Percentiles rank a stretch among this genome's conserved stretches.
Evolutionary conservation across 2,329 filamentous ascomycete genomes (phyloP).

Genomic region (Aspergillus thermomutatus): DNA sequence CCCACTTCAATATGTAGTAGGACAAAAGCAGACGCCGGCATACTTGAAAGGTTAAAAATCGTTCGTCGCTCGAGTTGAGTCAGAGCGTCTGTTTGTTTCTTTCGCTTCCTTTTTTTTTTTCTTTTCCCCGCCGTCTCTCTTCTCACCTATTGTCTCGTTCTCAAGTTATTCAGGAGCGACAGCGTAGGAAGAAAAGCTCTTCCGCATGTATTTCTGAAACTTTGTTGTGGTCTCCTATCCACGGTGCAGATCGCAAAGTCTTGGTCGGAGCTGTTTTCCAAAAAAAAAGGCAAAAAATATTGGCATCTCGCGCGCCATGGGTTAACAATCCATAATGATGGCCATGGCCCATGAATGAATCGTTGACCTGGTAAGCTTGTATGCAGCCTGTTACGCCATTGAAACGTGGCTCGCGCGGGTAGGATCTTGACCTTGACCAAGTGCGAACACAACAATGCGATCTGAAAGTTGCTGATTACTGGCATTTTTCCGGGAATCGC

Average conservation of each 20-base stretch:
- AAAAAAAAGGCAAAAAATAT: background rate
- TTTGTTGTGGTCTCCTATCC: background rate
- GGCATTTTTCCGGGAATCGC: background rate
- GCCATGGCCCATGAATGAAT: background rate
- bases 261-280: slow-evolving; percentile 6
- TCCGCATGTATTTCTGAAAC: background rate
- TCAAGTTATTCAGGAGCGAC: background rate
- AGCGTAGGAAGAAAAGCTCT: background rate
- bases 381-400: slow-evolving; percentile 4
- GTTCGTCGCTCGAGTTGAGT: background rate
- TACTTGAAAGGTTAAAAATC: background rate
- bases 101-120: background rate
- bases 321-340: background rate
- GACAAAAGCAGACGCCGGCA: slow-evolving; percentile 7
- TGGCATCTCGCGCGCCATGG: background rate
- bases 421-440: slow-evolving; percentile 5
- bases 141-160: background rate
- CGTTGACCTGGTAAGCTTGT: slow-evolving; percentile 1
- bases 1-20: slow-evolving; percentile 10
- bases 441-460: slow-evolving; percentile 4
- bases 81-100: background rate
- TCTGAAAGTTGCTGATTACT: slow-evolving; percentile 1
- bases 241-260: background rate
- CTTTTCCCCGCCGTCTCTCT: background rate
- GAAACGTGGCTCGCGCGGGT: slow-evolving; percentile 17